These are phyloP conservation scores for Xylaria arbuscula DNA, from an alignment of 2,329 filamentous ascomycete genomes.

Conservation along the genomic window DNA sequence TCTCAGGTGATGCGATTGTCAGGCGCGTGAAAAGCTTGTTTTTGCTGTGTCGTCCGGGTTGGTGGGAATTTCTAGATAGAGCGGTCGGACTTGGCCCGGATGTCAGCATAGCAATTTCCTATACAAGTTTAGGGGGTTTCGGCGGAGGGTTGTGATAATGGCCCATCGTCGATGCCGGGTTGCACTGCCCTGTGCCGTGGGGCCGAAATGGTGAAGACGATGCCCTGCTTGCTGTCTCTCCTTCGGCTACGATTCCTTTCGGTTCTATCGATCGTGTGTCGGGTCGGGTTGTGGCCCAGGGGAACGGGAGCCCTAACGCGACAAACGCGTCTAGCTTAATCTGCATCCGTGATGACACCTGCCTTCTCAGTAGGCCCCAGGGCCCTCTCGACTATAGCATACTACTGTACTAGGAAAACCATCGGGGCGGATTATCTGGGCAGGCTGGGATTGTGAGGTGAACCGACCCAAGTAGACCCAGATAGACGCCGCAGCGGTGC, in stretches of 20 bases:
- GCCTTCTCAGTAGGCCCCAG: slow-evolving; percentile 1
- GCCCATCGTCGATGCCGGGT: neutral
- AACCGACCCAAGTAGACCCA: neutral
- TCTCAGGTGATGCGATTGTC: slow-evolving; percentile 8
- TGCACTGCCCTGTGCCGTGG: neutral
- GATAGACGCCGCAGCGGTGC: neutral
- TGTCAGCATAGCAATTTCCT: neutral
- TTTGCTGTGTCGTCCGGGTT: slow-evolving; percentile 16
- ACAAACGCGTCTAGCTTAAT: slow-evolving; percentile 1
- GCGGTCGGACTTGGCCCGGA: neutral
- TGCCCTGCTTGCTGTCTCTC: neutral
- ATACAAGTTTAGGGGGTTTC: neutral
- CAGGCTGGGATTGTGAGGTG: too few relatives aligned
- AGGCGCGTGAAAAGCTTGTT: slow-evolving; percentile 19
- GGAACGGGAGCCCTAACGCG: neutral
- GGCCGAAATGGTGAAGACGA: neutral
- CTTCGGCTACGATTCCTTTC: neutral
- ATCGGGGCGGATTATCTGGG: too few relatives aligned
- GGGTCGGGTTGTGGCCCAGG: neutral
- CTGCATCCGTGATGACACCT: slow-evolving; percentile 24
- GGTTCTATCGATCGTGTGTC: neutral
- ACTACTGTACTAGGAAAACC: too few relatives aligned
- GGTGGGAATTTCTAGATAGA: slow-evolving; percentile 18
- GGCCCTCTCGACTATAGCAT: neutral
- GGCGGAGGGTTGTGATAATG: neutral